These are phyloP conservation scores for Dothideomycetes sp. DNA, from an alignment of 2,329 filamentous ascomycete species.

Conservation along the genomic window DNA sequence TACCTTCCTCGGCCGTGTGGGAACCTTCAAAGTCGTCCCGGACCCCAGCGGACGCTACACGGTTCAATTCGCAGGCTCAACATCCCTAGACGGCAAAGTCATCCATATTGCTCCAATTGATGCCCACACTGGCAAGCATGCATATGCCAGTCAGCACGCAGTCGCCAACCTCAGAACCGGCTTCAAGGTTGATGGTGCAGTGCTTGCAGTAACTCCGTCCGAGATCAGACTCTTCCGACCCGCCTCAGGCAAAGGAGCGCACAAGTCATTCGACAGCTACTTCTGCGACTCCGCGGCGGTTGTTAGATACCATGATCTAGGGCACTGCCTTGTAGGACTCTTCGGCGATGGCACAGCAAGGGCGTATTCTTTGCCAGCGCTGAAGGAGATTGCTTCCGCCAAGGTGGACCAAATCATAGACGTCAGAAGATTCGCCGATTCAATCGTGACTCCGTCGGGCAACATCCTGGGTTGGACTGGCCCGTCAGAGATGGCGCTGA, in stretches of 20 bases:
- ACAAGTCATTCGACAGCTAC: slow-evolving; percentile 75
- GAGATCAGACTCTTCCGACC: slow-evolving; percentile 85
- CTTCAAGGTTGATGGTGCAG: slow-evolving; percentile 62
- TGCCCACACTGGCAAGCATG: slow-evolving; percentile 63
- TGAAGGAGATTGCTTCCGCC: slow-evolving; percentile 70
- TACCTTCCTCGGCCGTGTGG: slow-evolving; percentile 71
- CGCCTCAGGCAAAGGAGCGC: slow-evolving; percentile 75
- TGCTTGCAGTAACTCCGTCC: slow-evolving; percentile 63
- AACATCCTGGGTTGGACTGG: slow-evolving; percentile 82
- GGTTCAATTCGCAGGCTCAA: slow-evolving; percentile 59
- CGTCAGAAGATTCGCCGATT: slow-evolving; percentile 55
- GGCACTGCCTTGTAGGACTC: slow-evolving; percentile 68
- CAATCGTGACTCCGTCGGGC: slow-evolving; percentile 64
- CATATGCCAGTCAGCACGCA: slow-evolving; percentile 60
- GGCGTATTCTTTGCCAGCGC: slow-evolving; percentile 73
- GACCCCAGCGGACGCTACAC: slow-evolving; percentile 57
- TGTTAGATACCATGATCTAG: slow-evolving; percentile 58
- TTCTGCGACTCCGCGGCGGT: slow-evolving; percentile 74
- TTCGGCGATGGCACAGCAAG: slow-evolving; percentile 74
- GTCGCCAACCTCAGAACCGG: slow-evolving; percentile 71
- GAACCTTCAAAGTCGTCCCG: slow-evolving; percentile 84
- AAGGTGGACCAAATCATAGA: slow-evolving; percentile 60
- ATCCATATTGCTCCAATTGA: slow-evolving; percentile 72
- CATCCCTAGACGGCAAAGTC: slow-evolving; percentile 54
- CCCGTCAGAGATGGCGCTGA: slow-evolving; percentile 69